Conservation (phyloP, 176 grass and related monocot species). For the Aegilops speltoides region DNA sequence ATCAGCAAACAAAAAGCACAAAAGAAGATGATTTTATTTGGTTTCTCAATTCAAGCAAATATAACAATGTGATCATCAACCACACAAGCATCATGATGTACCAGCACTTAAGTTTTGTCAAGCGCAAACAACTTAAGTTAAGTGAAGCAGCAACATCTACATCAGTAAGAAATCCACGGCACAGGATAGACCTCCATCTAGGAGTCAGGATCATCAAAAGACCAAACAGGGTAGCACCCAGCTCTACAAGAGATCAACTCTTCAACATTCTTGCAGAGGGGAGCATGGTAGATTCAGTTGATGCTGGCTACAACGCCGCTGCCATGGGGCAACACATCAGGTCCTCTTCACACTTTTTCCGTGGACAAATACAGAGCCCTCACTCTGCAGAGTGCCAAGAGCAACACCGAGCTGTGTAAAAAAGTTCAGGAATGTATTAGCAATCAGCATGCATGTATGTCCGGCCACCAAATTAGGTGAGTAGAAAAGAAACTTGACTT, state of each 20-base stretch:
- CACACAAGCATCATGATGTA: no score
- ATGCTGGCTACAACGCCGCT: background rate
- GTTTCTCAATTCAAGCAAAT: no score
- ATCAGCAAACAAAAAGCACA: no score
- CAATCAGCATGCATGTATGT: background rate
- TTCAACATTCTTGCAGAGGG: background rate
- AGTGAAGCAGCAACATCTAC: no score
- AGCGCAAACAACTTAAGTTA: no score
- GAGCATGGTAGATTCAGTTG: background rate
- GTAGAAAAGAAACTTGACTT: conserved; percentile 9
- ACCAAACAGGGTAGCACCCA: conserved; percentile 10
- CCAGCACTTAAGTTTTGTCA: no score
- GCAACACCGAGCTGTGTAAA: conserved; percentile 58
- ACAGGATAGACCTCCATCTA: no score
- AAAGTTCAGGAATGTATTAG: background rate
- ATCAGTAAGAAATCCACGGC: background rate
- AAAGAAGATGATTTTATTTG: no score
- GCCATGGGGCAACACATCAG: conserved; percentile 28
- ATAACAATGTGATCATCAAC: no score
- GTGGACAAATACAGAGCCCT: conserved; percentile 68
- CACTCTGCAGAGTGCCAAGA: conserved; percentile 64
- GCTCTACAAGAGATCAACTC: background rate
- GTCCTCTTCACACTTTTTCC: conserved; percentile 78
- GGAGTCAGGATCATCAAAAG: background rate
- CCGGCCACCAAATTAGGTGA: background rate